Evolutionary conservation across 257 asterid genomes (phyloP), one percentile per base, ranked within the genome.

Genomic region (Catharanthus roseus): DNA sequence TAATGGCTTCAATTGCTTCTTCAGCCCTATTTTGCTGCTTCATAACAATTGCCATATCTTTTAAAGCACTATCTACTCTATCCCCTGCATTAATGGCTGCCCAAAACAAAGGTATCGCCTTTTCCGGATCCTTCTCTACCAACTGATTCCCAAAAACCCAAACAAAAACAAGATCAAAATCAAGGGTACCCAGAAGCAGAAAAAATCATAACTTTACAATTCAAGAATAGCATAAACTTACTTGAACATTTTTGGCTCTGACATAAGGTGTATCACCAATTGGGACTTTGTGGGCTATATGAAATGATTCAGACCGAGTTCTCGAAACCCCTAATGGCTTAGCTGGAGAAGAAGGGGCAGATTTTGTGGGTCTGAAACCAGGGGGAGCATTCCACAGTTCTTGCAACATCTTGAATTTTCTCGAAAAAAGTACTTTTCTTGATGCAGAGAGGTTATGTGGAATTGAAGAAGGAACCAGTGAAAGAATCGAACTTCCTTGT

Each of bases 41-140:
- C 99, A 95, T 95, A 11, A 95, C 99, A 60, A 95, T 89, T 0
- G 99, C 99, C 99, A 95, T 95, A 57, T 95, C 99, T 76, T 95
- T 95, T 21, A 95, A 85, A 71, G 99, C 99, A 74, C 99, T 93
- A 45, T 93, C 99, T 38, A 93, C 99, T 82, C 99, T 80, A 65
- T 95, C 99, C n/a, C 99, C 99, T 0, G 97, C 93, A 69, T 95
- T 95, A 33, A 95, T 91, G 16, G 99, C 99, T 2, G 96, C 95
- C 99, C 99, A 95, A 53, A 95, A 95, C 73, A 95, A 74, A 0
- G 97, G 97, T 10, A 95, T 89, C 1, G 99, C 96, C 80, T 86
- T 85, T 71, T 95, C 99, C 3, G 99, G 97, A 81, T 95, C 99
- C 88, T 95, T 95, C 4, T 95, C 99, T 73, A 95, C 96, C 76